These are phyloP conservation scores for Tolypocladium pustulatum DNA, from an alignment of 2,329 filamentous ascomycete genomes.

Conservation along the genomic window DNA sequence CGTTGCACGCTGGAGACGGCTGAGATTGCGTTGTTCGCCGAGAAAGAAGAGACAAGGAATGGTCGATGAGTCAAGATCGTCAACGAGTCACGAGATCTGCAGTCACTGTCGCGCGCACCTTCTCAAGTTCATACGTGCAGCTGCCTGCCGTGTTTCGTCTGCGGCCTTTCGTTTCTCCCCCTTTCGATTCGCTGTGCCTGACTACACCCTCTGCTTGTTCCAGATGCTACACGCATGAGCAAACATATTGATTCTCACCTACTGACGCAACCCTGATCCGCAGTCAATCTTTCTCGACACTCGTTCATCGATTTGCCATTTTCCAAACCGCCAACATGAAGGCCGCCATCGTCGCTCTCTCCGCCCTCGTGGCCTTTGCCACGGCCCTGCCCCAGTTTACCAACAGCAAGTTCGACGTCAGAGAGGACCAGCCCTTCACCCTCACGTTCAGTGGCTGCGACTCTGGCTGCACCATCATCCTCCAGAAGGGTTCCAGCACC, in stretches of 20 bases:
- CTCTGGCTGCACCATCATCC: constrained; percentile 21
- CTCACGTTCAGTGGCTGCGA: constrained; percentile 21
- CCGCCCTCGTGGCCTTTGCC: constrained; percentile 16
- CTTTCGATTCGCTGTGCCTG: no score
- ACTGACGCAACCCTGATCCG: neutral
- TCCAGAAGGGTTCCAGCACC: constrained; percentile 18
- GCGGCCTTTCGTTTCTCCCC: neutral
- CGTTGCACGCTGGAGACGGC: no score
- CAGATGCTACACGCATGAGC: neutral
- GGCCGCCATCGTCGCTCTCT: constrained; percentile 19
- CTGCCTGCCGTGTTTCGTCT: neutral
- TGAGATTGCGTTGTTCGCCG: neutral
- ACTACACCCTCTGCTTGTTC: no score
- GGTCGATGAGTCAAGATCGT: neutral
- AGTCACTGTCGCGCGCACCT: neutral
- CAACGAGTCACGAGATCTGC: neutral
- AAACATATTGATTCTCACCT: neutral
- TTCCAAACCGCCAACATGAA: constrained; percentile 20
- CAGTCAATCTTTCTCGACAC: neutral
- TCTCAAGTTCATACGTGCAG: neutral
- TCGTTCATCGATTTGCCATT: neutral
- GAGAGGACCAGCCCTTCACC: constrained; percentile 19
- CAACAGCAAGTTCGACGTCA: constrained; percentile 19
- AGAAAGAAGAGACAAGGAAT: neutral
- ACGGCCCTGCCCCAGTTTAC: constrained; percentile 19